Conservation (phyloP, 768 basidiomycete genomes). For the Mycena indigotica region DNA sequence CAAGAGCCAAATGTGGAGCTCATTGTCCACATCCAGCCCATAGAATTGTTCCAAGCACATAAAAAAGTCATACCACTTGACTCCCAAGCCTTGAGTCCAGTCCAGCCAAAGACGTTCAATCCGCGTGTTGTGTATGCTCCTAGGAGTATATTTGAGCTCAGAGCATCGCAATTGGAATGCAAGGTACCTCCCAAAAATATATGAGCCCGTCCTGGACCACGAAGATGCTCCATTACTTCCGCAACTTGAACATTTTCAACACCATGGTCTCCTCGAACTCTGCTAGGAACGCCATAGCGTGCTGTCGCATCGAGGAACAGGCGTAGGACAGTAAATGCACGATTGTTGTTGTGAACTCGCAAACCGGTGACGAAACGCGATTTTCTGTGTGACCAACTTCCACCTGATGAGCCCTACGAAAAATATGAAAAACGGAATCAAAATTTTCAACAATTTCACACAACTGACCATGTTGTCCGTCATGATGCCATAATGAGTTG, state of each 20-base stretch:
- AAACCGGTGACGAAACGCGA: slow-evolving; percentile 38
- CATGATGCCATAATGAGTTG: slow-evolving; percentile 42
- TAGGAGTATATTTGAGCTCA: slow-evolving; percentile 16
- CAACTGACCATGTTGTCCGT: slow-evolving; percentile 38
- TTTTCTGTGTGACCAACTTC: slow-evolving; percentile 39
- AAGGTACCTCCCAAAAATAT: slow-evolving; percentile 39
- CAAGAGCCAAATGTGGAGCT: slow-evolving; percentile 42
- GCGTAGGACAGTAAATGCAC: not conserved
- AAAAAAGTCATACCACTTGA: slow-evolving; percentile 43
- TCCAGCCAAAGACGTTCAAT: slow-evolving; percentile 43
- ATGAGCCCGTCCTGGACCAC: slow-evolving; percentile 34
- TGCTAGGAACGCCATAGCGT: not conserved
- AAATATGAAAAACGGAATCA: not conserved
- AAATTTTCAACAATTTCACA: not conserved
- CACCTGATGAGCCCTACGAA: slow-evolving; percentile 26
- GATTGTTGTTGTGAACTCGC: slow-evolving; percentile 35
- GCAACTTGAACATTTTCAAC: slow-evolving; percentile 36
- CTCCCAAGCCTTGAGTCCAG: slow-evolving; percentile 34
- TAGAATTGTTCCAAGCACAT: slow-evolving; percentile 31
- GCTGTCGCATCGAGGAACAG: not conserved
- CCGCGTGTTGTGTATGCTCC: slow-evolving; percentile 41
- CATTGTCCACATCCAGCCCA: slow-evolving; percentile 27
- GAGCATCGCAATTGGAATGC: slow-evolving; percentile 2
- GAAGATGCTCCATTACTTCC: slow-evolving; percentile 27
- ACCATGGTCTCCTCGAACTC: slow-evolving; percentile 31